phyloP scores from a whole-genome alignment of 441 rosid species.

The Codiaeum variegatum region DNA sequence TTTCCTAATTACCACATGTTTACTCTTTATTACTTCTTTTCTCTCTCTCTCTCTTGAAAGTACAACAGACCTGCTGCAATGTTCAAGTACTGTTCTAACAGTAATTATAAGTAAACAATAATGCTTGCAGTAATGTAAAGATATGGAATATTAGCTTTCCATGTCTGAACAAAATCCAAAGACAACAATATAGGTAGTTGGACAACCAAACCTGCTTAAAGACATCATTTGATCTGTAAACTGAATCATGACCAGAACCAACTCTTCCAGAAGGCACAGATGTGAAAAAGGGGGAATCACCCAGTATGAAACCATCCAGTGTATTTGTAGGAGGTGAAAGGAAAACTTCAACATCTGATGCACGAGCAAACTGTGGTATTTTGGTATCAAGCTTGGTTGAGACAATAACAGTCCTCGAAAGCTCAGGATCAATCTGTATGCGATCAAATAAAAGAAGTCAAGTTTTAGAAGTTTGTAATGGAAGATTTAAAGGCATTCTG shows the following conservation, averaged over 20 bases:
- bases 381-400: conserved; percentile 95
- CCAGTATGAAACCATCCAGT: conserved; percentile 83
- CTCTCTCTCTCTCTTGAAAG: no score
- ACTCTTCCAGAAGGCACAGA: conserved; percentile 99
- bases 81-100: not conserved
- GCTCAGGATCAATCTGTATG: conserved; percentile 90
- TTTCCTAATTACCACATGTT: not conserved
- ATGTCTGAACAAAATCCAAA: not conserved
- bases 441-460: conserved; percentile 19
- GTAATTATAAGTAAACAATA: not conserved
- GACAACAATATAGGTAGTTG: conserved; percentile 3
- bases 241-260: conserved; percentile 69
- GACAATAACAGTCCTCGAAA: conserved; percentile 78
- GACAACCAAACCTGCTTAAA: conserved; percentile 74
- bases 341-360: conserved; percentile 90
- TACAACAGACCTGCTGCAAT: not conserved
- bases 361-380: conserved; percentile 87
- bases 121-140: no score
- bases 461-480: conserved; percentile 5
- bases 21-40: not conserved
- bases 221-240: conserved; percentile 76
- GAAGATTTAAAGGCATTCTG: not conserved
- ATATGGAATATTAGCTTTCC: not conserved
- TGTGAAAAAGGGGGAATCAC: conserved; percentile 90
- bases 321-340: conserved; percentile 85